Evolutionary conservation across 495 filamentous ascomycete genomes (phyloP), one percentile per base, ranked within the genome.

Genomic region (Aspergillus panamensis): DNA sequence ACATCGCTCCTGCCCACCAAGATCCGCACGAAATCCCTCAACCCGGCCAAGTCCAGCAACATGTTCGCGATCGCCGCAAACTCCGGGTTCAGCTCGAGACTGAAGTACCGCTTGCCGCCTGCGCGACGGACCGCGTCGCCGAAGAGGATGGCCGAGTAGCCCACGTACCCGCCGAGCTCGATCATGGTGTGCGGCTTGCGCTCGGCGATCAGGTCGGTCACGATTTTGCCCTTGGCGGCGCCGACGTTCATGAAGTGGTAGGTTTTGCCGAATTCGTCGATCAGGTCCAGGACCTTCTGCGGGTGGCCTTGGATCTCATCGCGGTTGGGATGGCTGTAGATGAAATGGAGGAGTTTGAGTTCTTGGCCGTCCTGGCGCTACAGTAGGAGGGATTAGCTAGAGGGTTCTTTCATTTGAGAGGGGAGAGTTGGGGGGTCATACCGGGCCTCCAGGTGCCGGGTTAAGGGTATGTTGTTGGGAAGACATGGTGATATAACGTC

Each of bases 111-210:
- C 61, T 78, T 74, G 6, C 86, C 85, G 16, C 84, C 84, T 17
- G 77, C 77, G 16, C 78, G 71, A 31, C 78, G 77, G 3, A 89
- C 67, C 3, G 85, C 82, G 12, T 82, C 77, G 30, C 81, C 86
- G 61, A 91, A 91, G 6, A 89, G 73, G 50, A 91, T 84, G 42
- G 85, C 83, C 0, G 87, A 90, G 74, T 92, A 94, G 43, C 90
- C 90, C 31, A 91, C 76, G 70, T 92, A 95, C 48, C 87, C 87
- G 40, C 90, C 90, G 4, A 93, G 80, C 67, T 95, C 90, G 48
- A 94, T 82, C 77, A 92, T 87, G 6, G 75, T 77, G 39, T 80
- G 61, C 0, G 90, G 90, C 66, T 85, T 87, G 48, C 79, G 64
- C 54, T 86, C 73, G 10, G 70, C 68, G 55, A 94, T 91, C 8